These are phyloP conservation scores for Austroboletus festivus DNA, from an alignment of 768 basidiomycete genomes.

Conservation along the genomic window DNA sequence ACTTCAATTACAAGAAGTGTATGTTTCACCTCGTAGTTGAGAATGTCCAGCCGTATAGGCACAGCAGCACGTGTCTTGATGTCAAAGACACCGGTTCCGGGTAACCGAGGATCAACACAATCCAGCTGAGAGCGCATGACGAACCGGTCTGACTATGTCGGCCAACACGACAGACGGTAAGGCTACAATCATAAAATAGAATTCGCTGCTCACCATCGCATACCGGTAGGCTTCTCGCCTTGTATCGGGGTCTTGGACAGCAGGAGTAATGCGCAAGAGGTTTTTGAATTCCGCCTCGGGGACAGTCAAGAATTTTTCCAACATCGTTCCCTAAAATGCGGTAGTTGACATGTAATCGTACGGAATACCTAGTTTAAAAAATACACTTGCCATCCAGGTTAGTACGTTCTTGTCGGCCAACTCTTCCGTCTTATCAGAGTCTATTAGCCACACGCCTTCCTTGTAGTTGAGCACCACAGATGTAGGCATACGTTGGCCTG, in stretches of 20 bases:
- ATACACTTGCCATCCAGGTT: constrained; percentile 60
- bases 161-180: no score
- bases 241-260: constrained; percentile 27
- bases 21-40: constrained; percentile 67
- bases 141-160: constrained; percentile 49
- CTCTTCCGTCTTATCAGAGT: constrained; percentile 45
- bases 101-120: constrained; percentile 74
- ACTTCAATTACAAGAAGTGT: not conserved
- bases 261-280: constrained; percentile 41
- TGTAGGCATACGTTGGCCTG: constrained; percentile 75
- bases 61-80: constrained; percentile 91
- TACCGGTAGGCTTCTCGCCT: constrained; percentile 81
- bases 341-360: not conserved
- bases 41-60: constrained; percentile 77
- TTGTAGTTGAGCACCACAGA: constrained; percentile 63
- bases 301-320: constrained; percentile 85
- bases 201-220: constrained; percentile 54
- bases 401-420: constrained; percentile 64
- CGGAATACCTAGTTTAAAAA: not conserved
- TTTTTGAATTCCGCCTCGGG: constrained; percentile 58
- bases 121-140: constrained; percentile 96
- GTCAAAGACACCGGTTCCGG: constrained; percentile 91
- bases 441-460: constrained; percentile 66
- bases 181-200: not conserved
- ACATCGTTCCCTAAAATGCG: constrained; percentile 67